A percentile compares a stretch with the other conserved stretches of the same genome.
phyloP scores from a whole-genome alignment of 2,329 filamentous ascomycete species.

The Colletotrichum scovillei region DNA sequence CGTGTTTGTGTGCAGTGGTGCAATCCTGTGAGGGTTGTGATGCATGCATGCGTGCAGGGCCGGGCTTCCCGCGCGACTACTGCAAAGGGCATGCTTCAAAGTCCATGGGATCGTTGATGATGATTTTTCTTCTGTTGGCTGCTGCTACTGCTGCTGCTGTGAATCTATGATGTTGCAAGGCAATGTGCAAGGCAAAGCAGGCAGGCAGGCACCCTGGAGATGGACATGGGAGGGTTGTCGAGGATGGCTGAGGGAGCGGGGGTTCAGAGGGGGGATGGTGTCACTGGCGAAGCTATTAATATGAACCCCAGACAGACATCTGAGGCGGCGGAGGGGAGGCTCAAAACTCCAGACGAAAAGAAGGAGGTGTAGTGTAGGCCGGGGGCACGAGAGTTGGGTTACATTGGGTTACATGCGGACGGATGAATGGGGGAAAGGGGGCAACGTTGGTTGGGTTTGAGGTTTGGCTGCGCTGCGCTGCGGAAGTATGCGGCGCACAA shows the following conservation, averaged over 20 bases:
- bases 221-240: not conserved
- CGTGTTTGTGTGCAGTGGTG: too few species aligned
- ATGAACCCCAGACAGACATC: conserved; percentile 26
- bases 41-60: not conserved
- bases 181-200: not conserved
- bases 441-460: not conserved
- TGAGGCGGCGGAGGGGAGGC: not conserved
- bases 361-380: not conserved
- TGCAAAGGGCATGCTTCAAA: conserved; percentile 10
- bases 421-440: not conserved
- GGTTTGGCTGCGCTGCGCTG: not conserved
- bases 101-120: not conserved
- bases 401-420: not conserved
- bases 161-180: not conserved
- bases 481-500: not conserved
- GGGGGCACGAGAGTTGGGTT: not conserved
- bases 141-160: not conserved
- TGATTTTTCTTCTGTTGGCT: not conserved
- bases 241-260: not conserved
- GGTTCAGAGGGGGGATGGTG: not conserved
- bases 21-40: too few species aligned
- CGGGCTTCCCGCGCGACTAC: not conserved
- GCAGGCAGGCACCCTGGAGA: not conserved
- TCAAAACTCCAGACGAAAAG: conserved; percentile 21
- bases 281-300: conserved; percentile 16